Base-by-base conservation (phyloP, 768 basidiomycete species). In the Calocybe gangraenosa region DNA sequence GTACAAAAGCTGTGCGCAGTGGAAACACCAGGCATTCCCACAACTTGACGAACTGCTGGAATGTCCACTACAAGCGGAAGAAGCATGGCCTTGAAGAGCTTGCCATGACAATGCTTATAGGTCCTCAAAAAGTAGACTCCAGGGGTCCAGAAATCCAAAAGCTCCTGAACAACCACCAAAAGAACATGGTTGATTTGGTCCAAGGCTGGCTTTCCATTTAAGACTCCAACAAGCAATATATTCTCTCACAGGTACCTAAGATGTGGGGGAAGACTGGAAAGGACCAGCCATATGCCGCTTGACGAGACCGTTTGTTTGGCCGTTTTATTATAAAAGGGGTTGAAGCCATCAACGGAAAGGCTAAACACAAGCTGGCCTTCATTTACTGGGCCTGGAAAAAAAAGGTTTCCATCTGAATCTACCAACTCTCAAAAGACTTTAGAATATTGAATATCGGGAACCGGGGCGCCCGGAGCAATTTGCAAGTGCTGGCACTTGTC, bases 111-210 rank as follows among this genome's bases (percentile, higher is more conserved):
- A 34, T 45, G 47, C 3, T 41, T 31, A 3, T 42, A 25, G 7
- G 63, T 68, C 31, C 50, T 28, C 3, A 57, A 52, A 32, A 62
- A 59, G 44, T 47, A 59, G 0, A 65, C 46, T 0, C 70, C 64
- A 1, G 39, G 40, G 4, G 49, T 5, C 64, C 67, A 76, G 13
- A 62, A 49, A 0, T 52, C 42, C 0, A 59, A 30, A 0, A 76
- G 46, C 14, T 73, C 62, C 2, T 65, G 39, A 0, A 74, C 59
- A 0, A 75, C 50, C 0, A 65, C 63, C 0, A 28, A n/a, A 0
- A 75, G 44, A 9, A 64, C 61, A 23, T 68, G 62, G 22, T 73
- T 70, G 1, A 69, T 41, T 30, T 72, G 46, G 0, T 57, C 48
- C 0, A 52, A 39, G 0, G 52, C 50, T 0, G 71, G 69, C n/a